Evolutionary conservation across 2,329 filamentous ascomycete species (phyloP).

Genomic region (Albifimbria verrucaria): DNA sequence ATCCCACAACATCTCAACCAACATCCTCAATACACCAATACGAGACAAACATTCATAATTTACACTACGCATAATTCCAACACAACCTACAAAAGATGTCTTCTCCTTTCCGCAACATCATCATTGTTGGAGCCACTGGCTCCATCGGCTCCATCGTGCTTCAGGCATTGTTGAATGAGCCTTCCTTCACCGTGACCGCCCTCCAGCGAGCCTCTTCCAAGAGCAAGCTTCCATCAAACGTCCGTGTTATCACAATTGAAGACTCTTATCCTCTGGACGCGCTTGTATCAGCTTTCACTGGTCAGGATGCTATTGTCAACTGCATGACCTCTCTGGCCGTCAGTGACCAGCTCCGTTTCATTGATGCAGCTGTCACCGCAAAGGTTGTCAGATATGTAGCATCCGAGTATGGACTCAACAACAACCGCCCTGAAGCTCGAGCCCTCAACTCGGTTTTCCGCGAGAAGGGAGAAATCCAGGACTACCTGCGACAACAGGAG

Average conservation of each 20-base stretch:
- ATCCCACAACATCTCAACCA: no score
- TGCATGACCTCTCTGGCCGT: slow-evolving; percentile 26
- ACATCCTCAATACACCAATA: no score
- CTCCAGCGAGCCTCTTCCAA: slow-evolving; percentile 25
- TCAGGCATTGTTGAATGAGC: slow-evolving; percentile 20
- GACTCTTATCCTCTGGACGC: slow-evolving; percentile 21
- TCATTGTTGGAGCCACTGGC: slow-evolving; percentile 27
- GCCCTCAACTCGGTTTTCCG: slow-evolving; percentile 11
- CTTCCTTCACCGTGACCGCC: slow-evolving; percentile 21
- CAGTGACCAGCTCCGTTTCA: slow-evolving; percentile 42
- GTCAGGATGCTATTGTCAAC: slow-evolving; percentile 29
- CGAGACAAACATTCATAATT: no score
- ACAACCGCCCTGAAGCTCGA: slow-evolving; percentile 10
- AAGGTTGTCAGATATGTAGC: slow-evolving; percentile 52
- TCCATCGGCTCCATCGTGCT: slow-evolving; percentile 25
- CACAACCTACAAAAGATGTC: slow-evolving; percentile 1
- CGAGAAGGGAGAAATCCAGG: slow-evolving; percentile 13
- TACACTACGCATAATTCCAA: background rate
- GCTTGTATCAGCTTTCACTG: slow-evolving; percentile 5
- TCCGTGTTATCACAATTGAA: slow-evolving; percentile 20
- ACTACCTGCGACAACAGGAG: slow-evolving; percentile 16
- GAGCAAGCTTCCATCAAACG: slow-evolving; percentile 11
- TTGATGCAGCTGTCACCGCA: slow-evolving; percentile 49
- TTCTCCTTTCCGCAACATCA: slow-evolving; percentile 20
- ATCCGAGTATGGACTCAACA: slow-evolving; percentile 40